Evolutionary conservation across 225 moss, liverwort and hornwort genomes (phyloP).

Genomic region (Antitrichia curtipendula): DNA sequence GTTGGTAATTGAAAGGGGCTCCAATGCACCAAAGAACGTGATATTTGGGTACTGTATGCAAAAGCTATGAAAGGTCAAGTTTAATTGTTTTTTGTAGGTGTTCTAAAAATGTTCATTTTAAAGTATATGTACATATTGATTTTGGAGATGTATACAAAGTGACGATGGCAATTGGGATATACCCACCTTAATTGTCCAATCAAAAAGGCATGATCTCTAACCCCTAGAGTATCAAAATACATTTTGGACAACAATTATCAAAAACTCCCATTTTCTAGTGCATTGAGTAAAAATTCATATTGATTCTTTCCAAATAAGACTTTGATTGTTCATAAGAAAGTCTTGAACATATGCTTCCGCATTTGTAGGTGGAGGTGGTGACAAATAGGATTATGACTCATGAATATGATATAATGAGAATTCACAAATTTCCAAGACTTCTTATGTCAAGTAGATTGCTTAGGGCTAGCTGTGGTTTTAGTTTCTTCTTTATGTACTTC

Average conservation of each 20-base stretch:
- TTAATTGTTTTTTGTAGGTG: too few relatives aligned
- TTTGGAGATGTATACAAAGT: too few relatives aligned
- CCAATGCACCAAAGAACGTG: too few relatives aligned
- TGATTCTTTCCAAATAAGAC: not conserved
- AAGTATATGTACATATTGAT: too few relatives aligned
- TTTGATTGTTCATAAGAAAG: not conserved
- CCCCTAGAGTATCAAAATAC: fast-evolving
- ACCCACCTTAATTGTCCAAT: too few relatives aligned
- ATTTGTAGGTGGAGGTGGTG: not conserved
- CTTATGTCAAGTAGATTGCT: fast-evolving
- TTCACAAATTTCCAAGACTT: not conserved
- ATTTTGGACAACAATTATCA: not conserved
- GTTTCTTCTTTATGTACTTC: too few relatives aligned
- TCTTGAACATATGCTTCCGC: not conserved
- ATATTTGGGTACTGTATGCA: too few relatives aligned
- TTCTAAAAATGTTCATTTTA: too few relatives aligned
- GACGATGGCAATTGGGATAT: too few relatives aligned
- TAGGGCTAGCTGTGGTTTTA: fast-evolving
- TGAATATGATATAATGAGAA: not conserved
- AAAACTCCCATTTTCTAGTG: not conserved
- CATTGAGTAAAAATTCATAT: not conserved
- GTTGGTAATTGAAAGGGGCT: too few relatives aligned
- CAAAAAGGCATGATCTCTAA: too few relatives aligned
- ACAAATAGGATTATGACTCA: not conserved
- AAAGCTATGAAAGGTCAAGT: too few relatives aligned